These are phyloP conservation scores for Orbilia ellipsospora DNA, from an alignment of 2,329 filamentous ascomycete species.

Conservation along the genomic window DNA sequence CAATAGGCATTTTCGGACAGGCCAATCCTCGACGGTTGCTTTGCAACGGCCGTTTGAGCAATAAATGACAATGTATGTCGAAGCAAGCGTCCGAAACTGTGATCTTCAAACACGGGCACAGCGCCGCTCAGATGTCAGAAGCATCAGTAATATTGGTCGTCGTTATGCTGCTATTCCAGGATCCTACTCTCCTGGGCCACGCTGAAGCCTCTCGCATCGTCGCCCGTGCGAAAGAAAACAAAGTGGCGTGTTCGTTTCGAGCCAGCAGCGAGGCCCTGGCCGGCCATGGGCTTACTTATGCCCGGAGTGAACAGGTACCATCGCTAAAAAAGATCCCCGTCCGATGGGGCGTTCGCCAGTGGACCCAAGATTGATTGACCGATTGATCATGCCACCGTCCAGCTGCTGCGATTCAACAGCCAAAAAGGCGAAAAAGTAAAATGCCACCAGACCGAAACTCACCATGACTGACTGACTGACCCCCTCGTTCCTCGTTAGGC, in stretches of 20 bases:
- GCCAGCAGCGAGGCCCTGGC: too few species aligned
- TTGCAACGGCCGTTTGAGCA: too few species aligned
- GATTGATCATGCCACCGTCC: conserved; percentile 34
- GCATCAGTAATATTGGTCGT: not conserved
- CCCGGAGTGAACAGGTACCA: not conserved
- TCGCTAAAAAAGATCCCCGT: conserved; percentile 4
- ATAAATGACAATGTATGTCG: not conserved
- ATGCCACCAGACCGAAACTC: conserved; percentile 42
- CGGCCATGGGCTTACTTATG: not conserved
- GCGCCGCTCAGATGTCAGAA: not conserved
- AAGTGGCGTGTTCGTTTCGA: conserved; percentile 42
- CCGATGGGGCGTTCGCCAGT: conserved; percentile 14
- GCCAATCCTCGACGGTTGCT: conserved; percentile 11
- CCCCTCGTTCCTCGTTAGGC: conserved; percentile 45
- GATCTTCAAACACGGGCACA: conserved; percentile 33
- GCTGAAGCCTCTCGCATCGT: conserved; percentile 1
- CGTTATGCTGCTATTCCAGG: too few species aligned
- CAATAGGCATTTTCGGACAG: conserved; percentile 32
- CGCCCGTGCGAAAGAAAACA: conserved; percentile 27
- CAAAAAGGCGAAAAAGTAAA: conserved; percentile 35
- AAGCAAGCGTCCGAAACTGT: conserved; percentile 12
- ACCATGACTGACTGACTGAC: conserved; percentile 7
- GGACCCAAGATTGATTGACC: not conserved
- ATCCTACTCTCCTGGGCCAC: not conserved
- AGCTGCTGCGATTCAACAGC: conserved; percentile 32